Evolutionary conservation across 1,139 yeast species (phyloP), one percentile per base, ranked within the genome.

Genomic region (Suzukiozyma palmioleophila): DNA sequence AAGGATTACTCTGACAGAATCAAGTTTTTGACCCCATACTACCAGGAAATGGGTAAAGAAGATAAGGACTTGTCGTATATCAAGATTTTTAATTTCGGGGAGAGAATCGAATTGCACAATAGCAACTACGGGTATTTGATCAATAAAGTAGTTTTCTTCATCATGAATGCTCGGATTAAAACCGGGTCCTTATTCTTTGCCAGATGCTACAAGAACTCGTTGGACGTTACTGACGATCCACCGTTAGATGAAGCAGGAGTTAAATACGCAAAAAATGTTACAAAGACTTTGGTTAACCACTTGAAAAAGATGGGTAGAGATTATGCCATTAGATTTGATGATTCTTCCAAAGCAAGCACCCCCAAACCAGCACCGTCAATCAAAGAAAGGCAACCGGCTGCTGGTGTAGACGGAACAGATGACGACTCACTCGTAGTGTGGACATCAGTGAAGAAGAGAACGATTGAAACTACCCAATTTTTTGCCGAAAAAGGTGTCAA

Each of bases 1-100:
- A 66, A 64, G 32, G 88, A 84, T 50, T 81, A 78, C 50, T 63
- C 74, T 50, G 71, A 70, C 38, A 68, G 84, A 51, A 75, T 80
- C 42, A 62, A 66, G 36, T 59, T 68, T 30, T 69, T 79, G 48
- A 67, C 77, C 12, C 77, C 79, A 2, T 66, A 69, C 41, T 78
- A 79, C 52, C 67, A 69, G 43, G 75, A 69, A 39, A 75, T 79
- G 73, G 76, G 69, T 49, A 72, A 54, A 43, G 73, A 72, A 39
- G 79, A 76, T 46, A 60, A 66, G 6, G 68, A 69, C 14, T 64
- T 88, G 43, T 79, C 86, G 26, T 90, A 79, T 60, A 84, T 90
- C 55, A 87, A 88, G 59, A 78, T 87, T 50, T 82, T 87, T 53
- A 89, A 92, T 59, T 92, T 90, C 58, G 96, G 96, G n/a, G 92